A percentile compares a stretch with the other conserved stretches of the same genome.
phyloP scores from a whole-genome alignment of 441 rosid species.

The Capsella rubella region DNA sequence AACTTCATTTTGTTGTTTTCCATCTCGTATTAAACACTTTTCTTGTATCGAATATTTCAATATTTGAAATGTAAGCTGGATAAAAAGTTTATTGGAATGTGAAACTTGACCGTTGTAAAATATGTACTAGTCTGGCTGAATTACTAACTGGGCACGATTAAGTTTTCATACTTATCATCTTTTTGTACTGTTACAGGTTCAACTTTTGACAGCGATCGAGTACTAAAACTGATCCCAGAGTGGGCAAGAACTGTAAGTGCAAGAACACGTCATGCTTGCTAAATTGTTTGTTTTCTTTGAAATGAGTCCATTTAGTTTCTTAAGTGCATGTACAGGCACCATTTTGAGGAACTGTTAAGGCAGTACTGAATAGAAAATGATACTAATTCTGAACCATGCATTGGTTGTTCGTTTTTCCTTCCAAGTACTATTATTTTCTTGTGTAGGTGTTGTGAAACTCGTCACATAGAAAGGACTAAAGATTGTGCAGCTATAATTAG shows the following conservation, averaged over 20 bases:
- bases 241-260: constrained; percentile 87
- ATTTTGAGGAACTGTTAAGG: not conserved
- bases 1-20: constrained; percentile 11
- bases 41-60: not conserved
- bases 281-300: constrained; percentile 16
- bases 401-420: constrained; percentile 22
- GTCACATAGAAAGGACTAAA: constrained; percentile 28
- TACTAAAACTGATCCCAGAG: constrained; percentile 72
- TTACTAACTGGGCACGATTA: constrained; percentile 12
- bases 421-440: not conserved
- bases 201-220: constrained; percentile 65
- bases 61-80: constrained; percentile 1
- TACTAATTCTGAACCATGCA: not conserved
- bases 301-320: constrained; percentile 18
- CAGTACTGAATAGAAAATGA: not conserved
- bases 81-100: constrained; percentile 9
- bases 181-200: constrained; percentile 56
- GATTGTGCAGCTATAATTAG: constrained; percentile 29
- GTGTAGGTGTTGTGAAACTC: constrained; percentile 16
- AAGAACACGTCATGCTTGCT: constrained; percentile 19
- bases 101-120: constrained; percentile 10
- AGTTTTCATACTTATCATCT: constrained; percentile 37
- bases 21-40: constrained; percentile 1
- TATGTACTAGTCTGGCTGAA: constrained; percentile 22
- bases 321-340: constrained; percentile 2